A percentile compares a stretch with the other conserved stretches of the same genome.
These are phyloP conservation scores for Penicillium goetzii DNA, from an alignment of 495 filamentous ascomycete genomes.

Conservation along the genomic window DNA sequence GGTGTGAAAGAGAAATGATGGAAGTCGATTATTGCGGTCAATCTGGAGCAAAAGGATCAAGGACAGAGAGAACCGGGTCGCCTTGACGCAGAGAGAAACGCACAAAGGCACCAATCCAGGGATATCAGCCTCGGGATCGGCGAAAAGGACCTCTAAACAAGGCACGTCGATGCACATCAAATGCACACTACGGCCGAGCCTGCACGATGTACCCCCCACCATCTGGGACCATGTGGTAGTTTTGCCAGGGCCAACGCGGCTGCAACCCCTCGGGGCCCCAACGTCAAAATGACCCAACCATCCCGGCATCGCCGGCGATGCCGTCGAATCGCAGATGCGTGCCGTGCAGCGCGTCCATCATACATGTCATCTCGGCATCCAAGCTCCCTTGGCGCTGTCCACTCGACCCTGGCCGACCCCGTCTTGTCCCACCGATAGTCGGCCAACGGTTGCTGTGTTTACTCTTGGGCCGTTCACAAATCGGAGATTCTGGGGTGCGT, in stretches of 20 bases:
- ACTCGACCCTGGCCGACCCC: slow-evolving; percentile 23
- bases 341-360: neutral
- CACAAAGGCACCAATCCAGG: neutral
- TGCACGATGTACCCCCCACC: slow-evolving; percentile 2
- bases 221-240: slow-evolving; percentile 4
- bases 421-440: slow-evolving; percentile 21
- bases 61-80: neutral
- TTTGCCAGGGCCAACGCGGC: slow-evolving; percentile 2
- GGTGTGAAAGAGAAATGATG: neutral
- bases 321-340: slow-evolving; percentile 24
- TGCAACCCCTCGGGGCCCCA: neutral
- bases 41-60: too few relatives aligned
- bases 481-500: slow-evolving; percentile 13
- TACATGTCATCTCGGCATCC: slow-evolving; percentile 18
- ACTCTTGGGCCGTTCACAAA: neutral
- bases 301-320: slow-evolving; percentile 19
- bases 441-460: slow-evolving; percentile 4
- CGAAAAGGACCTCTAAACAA: neutral
- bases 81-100: neutral
- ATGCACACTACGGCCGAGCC: neutral
- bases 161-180: neutral
- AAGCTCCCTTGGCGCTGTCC: slow-evolving; percentile 33
- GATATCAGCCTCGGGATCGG: neutral
- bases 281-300: neutral
- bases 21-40: neutral